phyloP scores from a whole-genome alignment of 1,139 yeast genomes.

The Taphrina communis region DNA sequence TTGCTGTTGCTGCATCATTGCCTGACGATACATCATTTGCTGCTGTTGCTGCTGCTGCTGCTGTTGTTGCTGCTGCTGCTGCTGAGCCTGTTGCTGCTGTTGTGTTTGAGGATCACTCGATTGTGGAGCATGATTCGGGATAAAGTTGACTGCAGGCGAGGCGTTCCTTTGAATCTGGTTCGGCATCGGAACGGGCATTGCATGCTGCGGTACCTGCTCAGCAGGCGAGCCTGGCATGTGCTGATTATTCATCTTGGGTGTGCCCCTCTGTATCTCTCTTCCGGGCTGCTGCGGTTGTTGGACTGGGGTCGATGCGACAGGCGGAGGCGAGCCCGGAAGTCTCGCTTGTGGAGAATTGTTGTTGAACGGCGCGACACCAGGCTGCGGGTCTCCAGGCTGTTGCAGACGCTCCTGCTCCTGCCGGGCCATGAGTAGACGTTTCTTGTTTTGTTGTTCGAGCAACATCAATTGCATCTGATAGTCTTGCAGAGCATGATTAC shows the following conservation, averaged over 20 bases:
- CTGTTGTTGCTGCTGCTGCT: slow-evolving; percentile 23
- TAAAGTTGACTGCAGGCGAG: slow-evolving; percentile 42
- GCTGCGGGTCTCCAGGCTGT: slow-evolving; percentile 39
- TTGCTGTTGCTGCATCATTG: slow-evolving; percentile 40
- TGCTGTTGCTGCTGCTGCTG: slow-evolving; percentile 33
- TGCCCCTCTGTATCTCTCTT: slow-evolving; percentile 46
- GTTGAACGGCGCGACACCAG: slow-evolving; percentile 33
- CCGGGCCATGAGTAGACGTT: slow-evolving; percentile 56
- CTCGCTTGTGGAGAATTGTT: slow-evolving; percentile 42
- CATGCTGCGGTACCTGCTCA: slow-evolving; percentile 79
- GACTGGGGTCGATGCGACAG: no score
- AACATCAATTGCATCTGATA: slow-evolving; percentile 77
- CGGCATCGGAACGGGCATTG: slow-evolving; percentile 34
- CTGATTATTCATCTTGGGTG: slow-evolving; percentile 50
- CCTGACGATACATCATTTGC: slow-evolving; percentile 41
- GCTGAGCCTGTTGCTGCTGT: slow-evolving; percentile 15
- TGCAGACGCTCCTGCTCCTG: slow-evolving; percentile 49
- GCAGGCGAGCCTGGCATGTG: slow-evolving; percentile 50
- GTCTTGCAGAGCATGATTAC: slow-evolving; percentile 61
- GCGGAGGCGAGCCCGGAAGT: slow-evolving; percentile 44
- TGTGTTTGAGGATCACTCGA: slow-evolving; percentile 18
- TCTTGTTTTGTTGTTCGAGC: slow-evolving; percentile 73
- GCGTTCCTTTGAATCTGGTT: slow-evolving; percentile 37
- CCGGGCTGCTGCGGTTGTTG: slow-evolving; percentile 36
- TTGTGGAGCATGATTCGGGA: slow-evolving; percentile 43